phyloP scores from a whole-genome alignment of 257 asterid species.

The Solanum peruvianum region DNA sequence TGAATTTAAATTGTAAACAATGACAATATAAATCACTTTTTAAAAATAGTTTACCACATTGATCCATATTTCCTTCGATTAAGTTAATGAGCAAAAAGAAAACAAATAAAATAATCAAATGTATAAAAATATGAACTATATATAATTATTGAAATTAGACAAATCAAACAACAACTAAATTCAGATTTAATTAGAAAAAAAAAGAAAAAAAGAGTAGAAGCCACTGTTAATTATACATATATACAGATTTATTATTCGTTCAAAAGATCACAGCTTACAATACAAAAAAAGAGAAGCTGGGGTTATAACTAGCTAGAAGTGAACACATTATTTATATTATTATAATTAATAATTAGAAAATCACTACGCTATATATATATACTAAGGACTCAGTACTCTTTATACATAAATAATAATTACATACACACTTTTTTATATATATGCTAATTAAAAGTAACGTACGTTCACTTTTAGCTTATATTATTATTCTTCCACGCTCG shows the following conservation, averaged over 20 bases:
- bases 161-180: neutral
- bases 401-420: neutral
- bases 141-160: neutral
- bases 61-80: neutral
- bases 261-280: neutral
- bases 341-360: neutral
- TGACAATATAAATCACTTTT: neutral
- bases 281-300: neutral
- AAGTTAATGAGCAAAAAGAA: neutral
- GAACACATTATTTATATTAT: neutral
- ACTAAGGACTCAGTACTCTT: neutral
- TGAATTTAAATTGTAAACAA: neutral
- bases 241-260: neutral
- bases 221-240: neutral
- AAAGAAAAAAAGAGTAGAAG: neutral
- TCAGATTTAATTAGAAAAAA: neutral
- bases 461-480: neutral
- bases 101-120: neutral
- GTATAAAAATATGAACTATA: neutral
- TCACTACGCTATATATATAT: neutral
- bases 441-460: neutral
- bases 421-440: neutral
- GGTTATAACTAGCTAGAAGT: neutral
- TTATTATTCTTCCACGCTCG: neutral
- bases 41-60: neutral